Conservation (phyloP, 176 grass and related monocot genomes). For the Saccharum spontaneum region DNA sequence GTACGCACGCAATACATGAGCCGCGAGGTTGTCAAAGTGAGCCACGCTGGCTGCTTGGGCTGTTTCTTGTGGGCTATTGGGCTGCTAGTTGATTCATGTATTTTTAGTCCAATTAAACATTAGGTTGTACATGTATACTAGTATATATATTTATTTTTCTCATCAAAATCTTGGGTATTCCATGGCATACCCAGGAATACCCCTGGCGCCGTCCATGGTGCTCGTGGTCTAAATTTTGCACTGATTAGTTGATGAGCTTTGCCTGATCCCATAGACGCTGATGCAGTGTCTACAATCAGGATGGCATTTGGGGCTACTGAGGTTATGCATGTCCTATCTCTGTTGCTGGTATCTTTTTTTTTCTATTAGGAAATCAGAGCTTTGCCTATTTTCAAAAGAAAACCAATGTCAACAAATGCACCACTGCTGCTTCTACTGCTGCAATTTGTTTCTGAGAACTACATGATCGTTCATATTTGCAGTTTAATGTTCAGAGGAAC, state of each 20-base stretch:
- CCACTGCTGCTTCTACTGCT: background rate
- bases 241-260: background rate
- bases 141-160: too few relatives aligned
- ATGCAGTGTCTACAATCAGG: background rate
- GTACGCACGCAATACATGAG: too few relatives aligned
- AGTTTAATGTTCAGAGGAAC: constrained; percentile 3
- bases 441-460: background rate
- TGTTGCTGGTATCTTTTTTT: background rate
- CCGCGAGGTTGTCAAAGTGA: too few relatives aligned
- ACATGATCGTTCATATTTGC: background rate
- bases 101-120: too few relatives aligned
- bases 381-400: background rate
- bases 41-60: too few relatives aligned
- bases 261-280: background rate
- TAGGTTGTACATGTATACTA: too few relatives aligned
- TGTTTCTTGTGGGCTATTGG: too few relatives aligned
- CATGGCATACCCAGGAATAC: too few relatives aligned
- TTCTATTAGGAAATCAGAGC: background rate
- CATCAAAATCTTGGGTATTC: too few relatives aligned
- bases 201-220: too few relatives aligned
- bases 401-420: background rate
- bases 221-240: background rate
- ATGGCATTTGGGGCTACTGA: background rate
- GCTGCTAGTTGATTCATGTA: too few relatives aligned
- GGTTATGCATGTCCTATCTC: background rate